Evolutionary conservation across 345 rosid genomes (phyloP), one percentile per base, ranked within the genome.

Genomic region (Cardamine occulta): DNA sequence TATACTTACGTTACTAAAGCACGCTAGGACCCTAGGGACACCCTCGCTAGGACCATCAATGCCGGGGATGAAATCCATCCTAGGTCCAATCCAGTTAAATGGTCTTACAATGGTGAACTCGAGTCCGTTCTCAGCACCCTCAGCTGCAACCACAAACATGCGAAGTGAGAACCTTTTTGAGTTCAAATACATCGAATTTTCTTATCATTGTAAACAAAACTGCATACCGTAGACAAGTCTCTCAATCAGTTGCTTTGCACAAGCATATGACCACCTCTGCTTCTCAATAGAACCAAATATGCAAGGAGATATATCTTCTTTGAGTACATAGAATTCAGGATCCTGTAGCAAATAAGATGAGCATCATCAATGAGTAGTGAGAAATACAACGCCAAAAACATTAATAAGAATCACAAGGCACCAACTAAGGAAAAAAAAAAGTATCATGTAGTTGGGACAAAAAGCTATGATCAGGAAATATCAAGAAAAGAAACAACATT

Each of bases 41-140:
- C 99, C 99, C 88, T 95, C 99, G 74, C 98, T 93, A 29, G 99
- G 99, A 72, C 99, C 99, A 79, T 95, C 99, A 82, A 95, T 85
- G 54, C 99, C 99, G 21, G 98, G 99, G 74, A 93, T 95, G 82
- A 95, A 95, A 82, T 95, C 99, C 99, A 95, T 95, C 84, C 99
- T 88, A 21, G 99, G 98, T 81, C 99, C 99, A 87, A 95, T 95
- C 99, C 99, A 95, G 89, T 95, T 95, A 59, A 95, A 95, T 28
- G 99, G 99, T 67, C 99, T 89, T 74, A 95, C 99, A 74, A 95
- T 93, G 67, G 97, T 95, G 87, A 95, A 95, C 79, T 90, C 83
- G 1, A 95, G 95, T 45, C 82, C 94, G 70, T 93, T 95, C 85
- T 95, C 99, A 5, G 98, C 99, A 71, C 98, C 99, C 88, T 96